Base-by-base conservation (phyloP, 2,329 filamentous ascomycete genomes). In the Sporothrix schenckii region DNA sequence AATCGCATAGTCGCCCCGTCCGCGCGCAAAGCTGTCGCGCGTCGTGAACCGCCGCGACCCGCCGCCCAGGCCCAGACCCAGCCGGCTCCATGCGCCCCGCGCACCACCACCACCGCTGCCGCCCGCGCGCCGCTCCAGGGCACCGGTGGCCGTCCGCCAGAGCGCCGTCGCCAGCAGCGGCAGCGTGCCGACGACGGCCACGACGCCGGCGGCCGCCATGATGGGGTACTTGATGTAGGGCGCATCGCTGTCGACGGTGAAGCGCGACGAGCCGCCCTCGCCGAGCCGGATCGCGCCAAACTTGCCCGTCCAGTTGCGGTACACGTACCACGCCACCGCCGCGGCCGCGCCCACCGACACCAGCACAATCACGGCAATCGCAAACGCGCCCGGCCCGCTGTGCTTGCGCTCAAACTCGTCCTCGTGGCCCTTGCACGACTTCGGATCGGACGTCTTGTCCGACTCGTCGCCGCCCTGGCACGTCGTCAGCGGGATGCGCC, bases 241-340 rank as follows among this genome's bases (percentile, higher is more conserved):
- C 58, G 89, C 87, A 68, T 96, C 91, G 73, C 87, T 86, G 76
- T 93, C 88, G 1, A 79, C 80, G 79, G 73, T 27, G 77, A 79
- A 71, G 77, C 76, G 68, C 76, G 77, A 69, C 70, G 75, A 30
- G 73, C 72, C 69, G 74, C 82, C 81, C 76, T 97, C 95, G 70
- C 95, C 95, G 16, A 99, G 88, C 27, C 93, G 88, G 78, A 99
- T 94, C 78, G 94, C 90, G 13, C 95, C 95, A 78, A 98, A 97
- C 78, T 96, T 96, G 80, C 89, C 89, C 75, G 89, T 89, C 92
- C 92, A 97, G 80, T 92, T 92, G 72, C 83, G 87, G 84, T 90
- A 97, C 24, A 94, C 90, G 80, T 89, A 97, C 83, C 92, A 97
- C 52, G 95, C 95, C 16, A 91, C 84, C 4, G 84, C 89, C 0